Evolutionary conservation across 441 rosid genomes (phyloP), one percentile per base, ranked within the genome.

Genomic region (Aquilaria agallochum): DNA sequence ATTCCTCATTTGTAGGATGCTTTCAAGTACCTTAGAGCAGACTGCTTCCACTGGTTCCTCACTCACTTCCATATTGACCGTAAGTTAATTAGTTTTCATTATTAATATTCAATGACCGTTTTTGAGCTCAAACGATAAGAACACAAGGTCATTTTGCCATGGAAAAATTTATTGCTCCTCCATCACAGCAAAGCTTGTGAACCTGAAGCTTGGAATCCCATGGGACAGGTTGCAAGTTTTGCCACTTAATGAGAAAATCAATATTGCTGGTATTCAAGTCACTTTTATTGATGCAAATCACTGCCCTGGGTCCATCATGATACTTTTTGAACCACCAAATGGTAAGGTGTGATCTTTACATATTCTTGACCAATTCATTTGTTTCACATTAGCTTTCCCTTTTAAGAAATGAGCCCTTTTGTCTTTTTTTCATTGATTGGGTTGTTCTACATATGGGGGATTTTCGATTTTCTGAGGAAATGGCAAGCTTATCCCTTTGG

Each of bases 1-100:
- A n/a, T 63, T 69, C 45, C 60, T 58, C 57, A 55, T 68, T 54
- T 74, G 80, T 94, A 94, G 98, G 98, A 94, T 72, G 97, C 99
- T 72, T 94, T 94, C 86, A 92, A 80, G 63, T 87, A 84, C 73
- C 93, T 94, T 56, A 79, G 87, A 76, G 88, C 97, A 42, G 92
- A 91, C 68, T 91, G 99, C 70, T 75, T 82, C 69, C 96, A 94
- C 65, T 94, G 97, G 99, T 94, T 94, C 87, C 96, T 94, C 51
- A 84, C 99, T 7, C 99, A 91, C 70, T 94, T 94, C 73, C 97
- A 94, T 75, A 89, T 87, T 76, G 99, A 91, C 69, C 97, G 99
- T 94, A 79, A 84, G 99, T 89, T 71, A 58, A 55, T 30, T 57
- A 12, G 12, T 68, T 58, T 7, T 60, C 68, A 36, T 42, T 62